phyloP scores from a whole-genome alignment of 2,329 filamentous ascomycete genomes.

The Diplodia corticola region DNA sequence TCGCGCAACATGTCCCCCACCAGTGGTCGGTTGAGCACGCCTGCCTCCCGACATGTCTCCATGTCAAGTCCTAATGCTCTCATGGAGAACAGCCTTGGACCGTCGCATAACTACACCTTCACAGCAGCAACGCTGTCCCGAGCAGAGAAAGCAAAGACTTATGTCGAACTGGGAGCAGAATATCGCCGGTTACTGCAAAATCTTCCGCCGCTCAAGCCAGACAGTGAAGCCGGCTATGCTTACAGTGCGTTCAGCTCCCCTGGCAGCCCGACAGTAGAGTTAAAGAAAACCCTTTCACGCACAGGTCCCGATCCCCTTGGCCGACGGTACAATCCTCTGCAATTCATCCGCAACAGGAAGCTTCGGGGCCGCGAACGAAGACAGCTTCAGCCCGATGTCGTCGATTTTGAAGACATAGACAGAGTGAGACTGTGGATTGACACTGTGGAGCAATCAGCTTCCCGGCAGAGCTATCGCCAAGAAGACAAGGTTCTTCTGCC shows the following conservation, averaged over 20 bases:
- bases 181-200: slow-evolving; percentile 78
- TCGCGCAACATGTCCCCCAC: slow-evolving; percentile 64
- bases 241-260: slow-evolving; percentile 42
- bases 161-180: slow-evolving; percentile 82
- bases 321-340: slow-evolving; percentile 84
- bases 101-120: slow-evolving; percentile 59
- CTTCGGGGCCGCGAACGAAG: slow-evolving; percentile 76
- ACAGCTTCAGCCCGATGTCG: slow-evolving; percentile 69
- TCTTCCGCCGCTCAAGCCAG: slow-evolving; percentile 69
- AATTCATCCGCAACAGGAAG: slow-evolving; percentile 88
- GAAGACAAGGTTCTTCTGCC: slow-evolving; percentile 40
- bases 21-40: slow-evolving; percentile 34
- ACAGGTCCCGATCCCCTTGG: slow-evolving; percentile 52
- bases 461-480: slow-evolving; percentile 38
- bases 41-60: slow-evolving; percentile 33
- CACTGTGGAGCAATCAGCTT: slow-evolving; percentile 57
- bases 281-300: slow-evolving; percentile 41
- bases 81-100: slow-evolving; percentile 29
- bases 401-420: slow-evolving; percentile 74
- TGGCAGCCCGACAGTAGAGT: slow-evolving; percentile 42
- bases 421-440: slow-evolving; percentile 77
- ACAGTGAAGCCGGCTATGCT: slow-evolving; percentile 44
- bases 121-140: slow-evolving; percentile 78
- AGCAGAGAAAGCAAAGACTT: slow-evolving; percentile 78
- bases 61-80: slow-evolving; percentile 12